A percentile compares a stretch with the other conserved stretches of the same genome.
These are phyloP conservation scores for Elaeagnus macrophylla DNA, from an alignment of 306 rosid species.

Conservation along the genomic window DNA sequence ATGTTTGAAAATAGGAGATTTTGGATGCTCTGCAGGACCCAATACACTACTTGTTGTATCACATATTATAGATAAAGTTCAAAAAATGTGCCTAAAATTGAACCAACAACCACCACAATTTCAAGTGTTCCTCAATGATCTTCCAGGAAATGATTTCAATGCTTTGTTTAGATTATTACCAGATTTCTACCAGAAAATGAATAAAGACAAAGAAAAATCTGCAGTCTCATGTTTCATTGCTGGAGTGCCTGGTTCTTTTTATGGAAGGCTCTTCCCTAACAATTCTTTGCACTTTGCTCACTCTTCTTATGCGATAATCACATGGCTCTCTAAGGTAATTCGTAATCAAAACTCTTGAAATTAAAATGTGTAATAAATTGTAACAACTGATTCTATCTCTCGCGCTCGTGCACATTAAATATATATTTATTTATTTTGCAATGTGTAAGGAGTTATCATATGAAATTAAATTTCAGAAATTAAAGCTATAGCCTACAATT, in stretches of 20 bases:
- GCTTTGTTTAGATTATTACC: slow-evolving; percentile 16
- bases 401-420: no score
- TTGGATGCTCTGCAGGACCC: slow-evolving; percentile 35
- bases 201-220: neutral
- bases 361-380: no score
- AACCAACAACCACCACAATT: slow-evolving; percentile 1
- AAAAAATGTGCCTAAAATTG: neutral
- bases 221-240: slow-evolving; percentile 28
- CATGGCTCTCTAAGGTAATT: slow-evolving; percentile 38
- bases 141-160: slow-evolving; percentile 45
- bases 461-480: no score
- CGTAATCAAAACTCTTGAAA: no score
- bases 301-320: slow-evolving; percentile 27
- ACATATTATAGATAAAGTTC: neutral
- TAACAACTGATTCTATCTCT: no score
- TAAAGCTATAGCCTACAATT: no score
- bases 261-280: slow-evolving; percentile 40
- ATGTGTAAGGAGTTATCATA: no score
- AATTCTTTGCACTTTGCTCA: slow-evolving; percentile 29
- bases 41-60: slow-evolving; percentile 17
- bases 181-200: neutral
- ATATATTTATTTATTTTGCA: no score
- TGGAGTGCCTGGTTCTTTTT: slow-evolving; percentile 44
- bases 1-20: slow-evolving; percentile 28
- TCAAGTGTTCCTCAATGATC: slow-evolving; percentile 37